Evolutionary conservation across 306 rosid species (phyloP), one percentile per base, ranked within the genome.

Genomic region (Inga oerstediana): DNA sequence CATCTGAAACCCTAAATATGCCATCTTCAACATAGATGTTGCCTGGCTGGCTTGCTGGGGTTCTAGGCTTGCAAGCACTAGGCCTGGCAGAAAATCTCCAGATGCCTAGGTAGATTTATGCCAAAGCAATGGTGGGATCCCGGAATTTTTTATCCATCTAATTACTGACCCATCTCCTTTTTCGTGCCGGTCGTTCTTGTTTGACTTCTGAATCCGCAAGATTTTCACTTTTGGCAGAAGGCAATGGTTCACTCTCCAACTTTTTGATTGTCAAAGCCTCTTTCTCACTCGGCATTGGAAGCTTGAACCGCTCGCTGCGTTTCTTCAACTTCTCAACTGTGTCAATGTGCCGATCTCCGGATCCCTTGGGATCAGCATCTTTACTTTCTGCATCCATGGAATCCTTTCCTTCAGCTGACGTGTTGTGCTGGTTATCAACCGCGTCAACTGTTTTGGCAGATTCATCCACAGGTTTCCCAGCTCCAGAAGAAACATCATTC

Each of bases 291-390:
- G 98, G 98, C 97, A 97, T 87, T 10, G 98, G 99, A 77, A 91
- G 98, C 92, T 91, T 94, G 97, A 97, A 97, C 78, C 99, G 92
- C 89, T 97, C 99, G 1, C 99, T 97, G 37, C 99, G 90, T 86
- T 97, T 97, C 91, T 97, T 97, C 89, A 97, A 87, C 90, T 92
- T 91, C 97, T 97, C 99, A 19, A 94, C 98, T 4, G 99, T 97
- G 88, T 97, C 97, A 80, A 92, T 91, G 81, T 90, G 92, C 54
- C 86, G 88, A 80, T 91, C 99, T 30, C 92, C 98, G 65, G 81
- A 41, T 59, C 88, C 91, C 84, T 88, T 91, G 41, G 91, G 30
- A 44, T 88, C 92, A 17, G 71, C 89, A 76, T 91, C 96, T 84
- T 85, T 92, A 12, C 74, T 80, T 75, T 93, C 98, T 76, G 81